Percentiles rank a stretch among this genome's conserved stretches.
Evolutionary conservation across 1,284 basidiomycete genomes (phyloP).

Genomic region (Ceratobasidium sp.): DNA sequence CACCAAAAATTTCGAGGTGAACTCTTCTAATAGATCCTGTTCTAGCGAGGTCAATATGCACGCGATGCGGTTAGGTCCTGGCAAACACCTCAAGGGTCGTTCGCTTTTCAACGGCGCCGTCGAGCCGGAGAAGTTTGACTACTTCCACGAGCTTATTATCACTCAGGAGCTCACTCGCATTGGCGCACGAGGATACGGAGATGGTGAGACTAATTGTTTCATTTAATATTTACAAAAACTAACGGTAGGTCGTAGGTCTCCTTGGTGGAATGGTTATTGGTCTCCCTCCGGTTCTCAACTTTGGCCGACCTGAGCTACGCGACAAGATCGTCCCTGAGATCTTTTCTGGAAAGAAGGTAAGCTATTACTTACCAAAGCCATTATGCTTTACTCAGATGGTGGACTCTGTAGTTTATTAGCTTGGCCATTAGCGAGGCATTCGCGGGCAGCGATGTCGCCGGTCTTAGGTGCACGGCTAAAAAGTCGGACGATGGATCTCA

Average conservation of each 20-base stretch:
- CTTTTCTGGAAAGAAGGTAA: conserved; percentile 78
- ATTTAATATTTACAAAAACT: not conserved
- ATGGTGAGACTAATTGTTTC: conserved; percentile 64
- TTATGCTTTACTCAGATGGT: not conserved
- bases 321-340: conserved; percentile 84
- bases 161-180: conserved; percentile 85
- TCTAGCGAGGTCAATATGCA: conserved; percentile 70
- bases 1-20: conserved; percentile 5
- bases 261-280: conserved; percentile 81
- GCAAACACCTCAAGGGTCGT: conserved; percentile 84
- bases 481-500: conserved; percentile 61
- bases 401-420: conserved; percentile 57
- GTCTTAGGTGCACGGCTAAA: conserved; percentile 58
- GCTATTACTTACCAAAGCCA: not conserved
- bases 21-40: conserved; percentile 52
- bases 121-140: conserved; percentile 75
- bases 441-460: conserved; percentile 64
- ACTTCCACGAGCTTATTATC: conserved; percentile 69
- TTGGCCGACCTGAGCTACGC: conserved; percentile 80
- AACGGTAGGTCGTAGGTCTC: conserved; percentile 45
- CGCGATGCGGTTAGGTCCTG: conserved; percentile 91
- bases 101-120: conserved; percentile 84
- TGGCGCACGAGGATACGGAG: conserved; percentile 84
- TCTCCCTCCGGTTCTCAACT: conserved; percentile 82
- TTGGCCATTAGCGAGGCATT: conserved; percentile 69